phyloP scores from a whole-genome alignment of 345 rosid genomes.

The Eucalyptus curtisii region DNA sequence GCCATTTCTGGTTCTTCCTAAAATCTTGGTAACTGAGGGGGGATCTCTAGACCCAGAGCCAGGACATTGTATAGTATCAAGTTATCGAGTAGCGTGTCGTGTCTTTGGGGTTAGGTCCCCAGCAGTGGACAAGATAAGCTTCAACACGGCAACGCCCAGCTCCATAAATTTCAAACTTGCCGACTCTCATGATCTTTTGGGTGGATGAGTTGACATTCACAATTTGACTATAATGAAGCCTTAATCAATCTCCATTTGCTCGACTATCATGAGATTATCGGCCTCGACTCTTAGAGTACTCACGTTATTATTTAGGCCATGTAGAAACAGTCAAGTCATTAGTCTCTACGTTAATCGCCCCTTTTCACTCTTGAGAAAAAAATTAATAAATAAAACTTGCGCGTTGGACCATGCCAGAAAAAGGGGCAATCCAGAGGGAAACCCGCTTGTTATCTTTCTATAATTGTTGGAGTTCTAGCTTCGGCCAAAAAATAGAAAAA shows the following conservation, averaged over 20 bases:
- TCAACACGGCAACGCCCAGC: neutral
- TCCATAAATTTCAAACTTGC: neutral
- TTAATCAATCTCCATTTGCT: no score
- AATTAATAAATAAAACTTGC: neutral
- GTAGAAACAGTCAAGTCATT: neutral
- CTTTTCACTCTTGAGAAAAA: neutral
- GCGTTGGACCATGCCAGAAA: neutral
- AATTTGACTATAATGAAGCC: no score
- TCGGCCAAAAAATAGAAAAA: no score
- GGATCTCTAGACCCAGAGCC: neutral
- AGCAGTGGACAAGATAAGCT: neutral
- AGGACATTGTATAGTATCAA: neutral
- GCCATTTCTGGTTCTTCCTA: neutral
- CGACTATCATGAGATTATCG: neutral
- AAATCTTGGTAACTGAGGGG: neutral
- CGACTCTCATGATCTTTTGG: neutral
- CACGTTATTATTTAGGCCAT: neutral
- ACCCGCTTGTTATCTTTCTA: neutral
- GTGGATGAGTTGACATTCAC: neutral
- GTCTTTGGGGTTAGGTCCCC: neutral
- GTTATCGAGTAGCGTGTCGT: neutral
- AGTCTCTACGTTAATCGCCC: neutral
- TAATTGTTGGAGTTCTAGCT: no score
- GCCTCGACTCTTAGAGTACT: neutral
- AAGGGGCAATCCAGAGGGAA: neutral